Base-by-base conservation (phyloP, 2,329 filamentous ascomycete species). In the Trichophyton schoenleinii region DNA sequence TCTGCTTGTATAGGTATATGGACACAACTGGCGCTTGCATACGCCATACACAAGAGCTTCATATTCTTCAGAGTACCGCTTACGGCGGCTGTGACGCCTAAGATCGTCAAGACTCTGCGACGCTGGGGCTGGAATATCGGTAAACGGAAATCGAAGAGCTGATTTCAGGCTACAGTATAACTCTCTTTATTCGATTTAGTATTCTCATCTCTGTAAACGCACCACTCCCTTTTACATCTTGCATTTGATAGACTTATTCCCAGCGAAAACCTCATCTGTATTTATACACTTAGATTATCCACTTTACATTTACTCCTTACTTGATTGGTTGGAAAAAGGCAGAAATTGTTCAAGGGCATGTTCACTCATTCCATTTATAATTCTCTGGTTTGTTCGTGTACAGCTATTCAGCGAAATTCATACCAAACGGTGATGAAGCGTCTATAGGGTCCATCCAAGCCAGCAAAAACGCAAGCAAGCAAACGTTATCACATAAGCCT, bases 11-110 rank as follows among this genome's bases (percentile, higher is more conserved):
- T 66, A 87, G 84, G 83, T 68, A 77, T 87, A 58, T 87, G 84
- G 83, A 97, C 94, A 7, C 91, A 96, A 71, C 79, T 99, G 34
- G 91, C 89, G 15, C 81, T 99, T 57, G 94, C 94, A 11, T 99
- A 99, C 71, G 92, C 92, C 31, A 89, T 99, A 62, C 94, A 99
- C 80, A 99, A 99, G 78, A 95, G 88, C 68, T 90, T 97, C 74
- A 96, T 99, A 69, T 96, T 99, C 74, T 74, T 97, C 66, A 84
- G 94, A n/a, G 90, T 99, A 8, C 94, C 94, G 7, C 77, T 97
- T 65, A 94, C 94, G 0, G 91, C 89, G 11, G 92, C 91, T 2
- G 81, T 97, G 38, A 91, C 89, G 7, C 94, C 94, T 1, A 96
- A 95, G 75, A 86, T 97, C n/a, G 94, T 96, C 69, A 95, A 90